Evolutionary conservation across 2,329 filamentous ascomycete species (phyloP), one percentile per base, ranked within the genome.

Genomic region (Colletotrichum caudatum): DNA sequence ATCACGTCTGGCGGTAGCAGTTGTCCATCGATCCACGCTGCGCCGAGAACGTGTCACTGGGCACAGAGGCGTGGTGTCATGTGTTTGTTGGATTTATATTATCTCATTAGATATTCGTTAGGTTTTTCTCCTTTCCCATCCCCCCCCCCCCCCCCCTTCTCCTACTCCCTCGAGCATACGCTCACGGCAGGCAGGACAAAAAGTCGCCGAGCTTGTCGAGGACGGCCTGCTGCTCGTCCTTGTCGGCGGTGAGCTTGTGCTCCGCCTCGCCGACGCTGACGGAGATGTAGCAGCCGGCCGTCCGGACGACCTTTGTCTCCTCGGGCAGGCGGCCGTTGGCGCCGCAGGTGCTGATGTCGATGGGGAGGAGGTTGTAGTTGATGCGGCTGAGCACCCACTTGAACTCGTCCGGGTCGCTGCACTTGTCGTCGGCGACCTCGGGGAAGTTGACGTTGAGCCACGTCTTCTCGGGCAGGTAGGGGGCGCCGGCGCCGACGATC

Each of bases 381-480:
- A 93, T 89, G 23, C 91, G 84, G 58, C 84, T 90, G 41, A 93
- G 80, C 5, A 93, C 87, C 79, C 88, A 94, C 75, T 86, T 85
- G 83, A 92, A 92, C 65, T 90, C 81, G 39, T 81, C 80, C 0
- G 85, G 78, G 29, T 82, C 81, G 16, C 81, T 84, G 80, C 91
- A 93, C 63, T 48, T 1, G 23, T 26, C 35, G 20, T 53, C 60
- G 35, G 4, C 53, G 46, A 63, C 60, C 11, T n/a, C 78, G 78
- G 60, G 60, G 76, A 92, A 92, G 81, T 93, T 93, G 75, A 93
- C 90, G 74, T 93, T 93, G 44, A 93, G 84, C 23, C 78, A 86
- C 92, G 81, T 85, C 1, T 73, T 57, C 3, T 79, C 78, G 76
- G 92, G 92, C 4, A 93, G 83, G 76, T 91, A 93, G 0, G 92